Evolutionary conservation across 352 stramenopile species (phyloP), one percentile per base, ranked within the genome.

Genomic region (Globisporangium sylvaticum): DNA sequence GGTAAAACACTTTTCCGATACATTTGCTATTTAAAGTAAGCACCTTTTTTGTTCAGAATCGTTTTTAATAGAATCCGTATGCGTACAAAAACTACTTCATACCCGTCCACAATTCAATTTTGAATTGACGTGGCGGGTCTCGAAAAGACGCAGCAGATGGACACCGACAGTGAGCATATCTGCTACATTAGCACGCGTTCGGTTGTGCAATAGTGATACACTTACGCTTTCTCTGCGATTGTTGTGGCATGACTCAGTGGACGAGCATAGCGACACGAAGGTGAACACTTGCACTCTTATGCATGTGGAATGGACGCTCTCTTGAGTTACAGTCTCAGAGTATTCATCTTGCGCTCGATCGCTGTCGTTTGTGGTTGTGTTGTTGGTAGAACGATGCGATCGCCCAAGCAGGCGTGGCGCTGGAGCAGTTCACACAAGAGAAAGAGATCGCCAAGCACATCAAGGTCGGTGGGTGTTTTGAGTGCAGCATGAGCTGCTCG

Each of bases 231-330:
- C 15, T n/a, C 15, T 44, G 37, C 14, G 37, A 44, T 15, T 44
- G 37, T 39, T 39, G 12, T 48, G 6, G n/a, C 22, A 34, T 57
- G 42, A 44, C 37, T 15, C 71, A 93, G 85, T 93, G 85, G 85
- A 93, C 70, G 85, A 93, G 63, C 85, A 94, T 64, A 83, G 83
- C 9, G 81, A 94, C 58, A 90, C 92, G 83, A 94, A 94, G 77
- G 80, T 87, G 37, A 44, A 10, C 3, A 7, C 37, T 44, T 44
- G 37, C 4, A 44, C 4, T 2, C 12, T 44, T 44, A 4, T 44
- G 3, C 14, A 15, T 15, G 37, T 6, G 12, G 37, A 18, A 14
- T 44, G 37, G 4, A 0, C 9, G 15, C 34, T 42, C 9, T 44
- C 37, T 44, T 12, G 9, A 44, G 18, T 15, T 12, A 15, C 14